Conservation (phyloP, 495 filamentous ascomycete genomes). For the Neurospora sp. region DNA sequence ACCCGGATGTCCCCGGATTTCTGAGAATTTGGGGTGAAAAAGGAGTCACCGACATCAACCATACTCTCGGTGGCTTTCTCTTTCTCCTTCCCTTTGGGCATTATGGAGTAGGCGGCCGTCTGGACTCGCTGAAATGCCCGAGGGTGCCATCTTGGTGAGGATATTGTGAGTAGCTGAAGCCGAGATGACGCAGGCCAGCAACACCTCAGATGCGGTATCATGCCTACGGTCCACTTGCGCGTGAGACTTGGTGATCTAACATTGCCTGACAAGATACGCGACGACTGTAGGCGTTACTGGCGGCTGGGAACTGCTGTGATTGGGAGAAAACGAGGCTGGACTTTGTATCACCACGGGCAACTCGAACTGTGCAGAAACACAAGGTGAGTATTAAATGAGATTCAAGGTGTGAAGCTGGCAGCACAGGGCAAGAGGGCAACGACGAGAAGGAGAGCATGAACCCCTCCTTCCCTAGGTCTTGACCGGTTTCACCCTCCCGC, state of each 20-base stretch:
- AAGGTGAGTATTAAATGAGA: not conserved
- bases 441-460: not conserved
- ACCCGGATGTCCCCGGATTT: not conserved
- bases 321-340: not conserved
- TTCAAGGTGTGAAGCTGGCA: not conserved
- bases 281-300: not conserved
- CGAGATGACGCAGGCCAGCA: not conserved
- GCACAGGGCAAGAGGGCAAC: not conserved
- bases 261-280: not conserved
- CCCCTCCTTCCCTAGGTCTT: not conserved
- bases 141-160: not conserved
- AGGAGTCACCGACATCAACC: not conserved
- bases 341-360: not conserved
- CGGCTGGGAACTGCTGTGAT: not conserved
- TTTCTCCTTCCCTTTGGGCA: not conserved
- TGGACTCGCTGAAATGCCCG: not conserved
- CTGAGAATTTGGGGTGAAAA: not conserved
- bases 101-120: not conserved
- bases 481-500: not conserved
- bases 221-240: not conserved
- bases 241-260: not conserved
- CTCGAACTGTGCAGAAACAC: not conserved
- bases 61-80: not conserved
- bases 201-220: not conserved
- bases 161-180: not conserved